These are phyloP conservation scores for Rhodotorula sp. DNA, from an alignment of 1,284 basidiomycete species.

Conservation along the genomic window DNA sequence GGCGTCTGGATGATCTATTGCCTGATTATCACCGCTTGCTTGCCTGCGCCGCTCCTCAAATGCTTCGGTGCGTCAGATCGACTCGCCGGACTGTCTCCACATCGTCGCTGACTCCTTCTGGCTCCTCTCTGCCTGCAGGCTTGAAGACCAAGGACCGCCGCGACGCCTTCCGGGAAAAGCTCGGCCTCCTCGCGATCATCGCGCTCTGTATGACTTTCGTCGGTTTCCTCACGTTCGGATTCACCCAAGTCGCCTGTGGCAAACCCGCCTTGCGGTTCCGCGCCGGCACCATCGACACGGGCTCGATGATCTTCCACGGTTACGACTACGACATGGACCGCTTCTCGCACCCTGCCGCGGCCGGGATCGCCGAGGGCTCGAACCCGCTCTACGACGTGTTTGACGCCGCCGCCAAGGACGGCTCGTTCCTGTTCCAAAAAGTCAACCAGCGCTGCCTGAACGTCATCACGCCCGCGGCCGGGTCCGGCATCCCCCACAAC, in stretches of 20 bases:
- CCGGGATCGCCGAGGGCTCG: conserved; percentile 64
- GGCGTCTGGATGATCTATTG: conserved; percentile 97
- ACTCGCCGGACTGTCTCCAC: too few species aligned
- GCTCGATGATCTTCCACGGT: conserved; percentile 88
- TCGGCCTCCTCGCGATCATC: conserved; percentile 84
- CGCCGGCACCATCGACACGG: conserved; percentile 70
- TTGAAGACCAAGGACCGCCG: conserved; percentile 89
- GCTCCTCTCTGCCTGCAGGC: conserved; percentile 54
- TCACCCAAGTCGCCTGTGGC: conserved; percentile 91
- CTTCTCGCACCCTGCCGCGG: conserved; percentile 75
- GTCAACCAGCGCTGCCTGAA: conserved; percentile 77
- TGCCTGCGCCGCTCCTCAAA: conserved; percentile 62
- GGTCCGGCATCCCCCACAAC: conserved; percentile 65
- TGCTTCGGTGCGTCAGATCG: conserved; percentile 55
- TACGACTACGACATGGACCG: conserved; percentile 85
- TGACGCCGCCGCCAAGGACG: conserved; percentile 78
- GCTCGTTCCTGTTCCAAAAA: conserved; percentile 91
- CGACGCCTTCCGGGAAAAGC: conserved; percentile 97
- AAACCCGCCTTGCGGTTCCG: conserved; percentile 75
- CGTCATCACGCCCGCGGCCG: conserved; percentile 68
- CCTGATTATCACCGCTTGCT: conserved; percentile 76
- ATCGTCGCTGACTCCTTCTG: not conserved
- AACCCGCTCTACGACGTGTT: conserved; percentile 82
- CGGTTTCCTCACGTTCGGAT: conserved; percentile 99
- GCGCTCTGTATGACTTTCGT: conserved; percentile 80